Conservation (phyloP, 352 stramenopile species). For the Phytophthora hybrid region DNA sequence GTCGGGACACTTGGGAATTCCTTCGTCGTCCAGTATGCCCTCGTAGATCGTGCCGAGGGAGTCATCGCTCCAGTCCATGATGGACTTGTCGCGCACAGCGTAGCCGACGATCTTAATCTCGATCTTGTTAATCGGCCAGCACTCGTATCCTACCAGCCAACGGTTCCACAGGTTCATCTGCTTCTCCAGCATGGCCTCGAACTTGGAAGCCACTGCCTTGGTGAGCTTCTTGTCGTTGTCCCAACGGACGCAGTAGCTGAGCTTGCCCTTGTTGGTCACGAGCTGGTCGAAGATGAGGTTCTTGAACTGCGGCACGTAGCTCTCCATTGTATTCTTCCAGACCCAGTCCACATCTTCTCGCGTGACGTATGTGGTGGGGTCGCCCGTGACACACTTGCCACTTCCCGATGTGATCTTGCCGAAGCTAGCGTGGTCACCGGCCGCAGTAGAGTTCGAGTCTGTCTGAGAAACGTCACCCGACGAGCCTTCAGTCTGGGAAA, state of each 20-base stretch:
- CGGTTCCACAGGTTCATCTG: constrained; percentile 20
- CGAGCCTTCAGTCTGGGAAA: background rate
- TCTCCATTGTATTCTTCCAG: constrained; percentile 28
- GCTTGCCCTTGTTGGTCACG: constrained; percentile 39
- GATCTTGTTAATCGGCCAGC: constrained; percentile 39
- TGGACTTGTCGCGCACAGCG: constrained; percentile 39
- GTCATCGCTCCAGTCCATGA: constrained; percentile 51
- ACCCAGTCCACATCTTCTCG: constrained; percentile 28
- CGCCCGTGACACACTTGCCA: constrained; percentile 14
- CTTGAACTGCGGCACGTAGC: constrained; percentile 23
- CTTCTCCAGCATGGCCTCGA: constrained; percentile 13
- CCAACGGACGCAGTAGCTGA: constrained; percentile 27
- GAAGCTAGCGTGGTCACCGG: background rate
- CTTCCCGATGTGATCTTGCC: constrained; percentile 10
- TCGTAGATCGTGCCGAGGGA: constrained; percentile 50
- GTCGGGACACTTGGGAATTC: constrained; percentile 42
- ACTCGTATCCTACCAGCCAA: constrained; percentile 20
- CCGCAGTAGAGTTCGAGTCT: background rate
- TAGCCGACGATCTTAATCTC: constrained; percentile 46
- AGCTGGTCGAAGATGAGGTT: constrained; percentile 28
- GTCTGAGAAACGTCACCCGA: background rate
- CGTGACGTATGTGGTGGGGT: constrained; percentile 31
- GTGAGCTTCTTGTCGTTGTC: constrained; percentile 15
- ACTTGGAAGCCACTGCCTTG: constrained; percentile 15
- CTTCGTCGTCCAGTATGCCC: constrained; percentile 36